Evolutionary conservation across 768 basidiomycete genomes (phyloP).

Genomic region (Pisolithus marmoratus): DNA sequence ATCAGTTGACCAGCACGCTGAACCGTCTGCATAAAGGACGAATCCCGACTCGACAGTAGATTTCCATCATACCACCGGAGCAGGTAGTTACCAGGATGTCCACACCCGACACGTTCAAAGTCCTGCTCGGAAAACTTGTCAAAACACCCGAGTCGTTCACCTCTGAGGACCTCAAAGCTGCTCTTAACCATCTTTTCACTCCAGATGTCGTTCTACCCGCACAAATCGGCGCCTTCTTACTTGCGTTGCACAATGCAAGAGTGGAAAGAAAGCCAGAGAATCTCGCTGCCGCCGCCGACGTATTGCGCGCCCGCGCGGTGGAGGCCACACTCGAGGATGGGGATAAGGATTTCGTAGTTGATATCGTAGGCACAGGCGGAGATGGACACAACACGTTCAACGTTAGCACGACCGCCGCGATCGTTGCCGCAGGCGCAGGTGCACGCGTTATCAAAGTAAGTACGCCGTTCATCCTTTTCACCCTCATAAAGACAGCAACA

Average conservation of each 20-base stretch:
- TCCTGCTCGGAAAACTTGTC: slow-evolving; percentile 70
- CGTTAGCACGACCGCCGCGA: slow-evolving; percentile 89
- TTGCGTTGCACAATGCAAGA: slow-evolving; percentile 75
- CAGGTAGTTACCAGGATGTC: slow-evolving; percentile 12
- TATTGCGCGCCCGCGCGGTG: slow-evolving; percentile 65
- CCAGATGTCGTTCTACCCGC: slow-evolving; percentile 57
- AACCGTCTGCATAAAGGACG: too few relatives aligned
- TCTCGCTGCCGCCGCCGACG: slow-evolving; percentile 72
- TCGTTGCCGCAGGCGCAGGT: slow-evolving; percentile 93
- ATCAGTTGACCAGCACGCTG: too few relatives aligned
- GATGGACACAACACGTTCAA: slow-evolving; percentile 97
- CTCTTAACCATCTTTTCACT: slow-evolving; percentile 71
- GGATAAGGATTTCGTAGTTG: slow-evolving; percentile 65
- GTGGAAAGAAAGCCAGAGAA: slow-evolving; percentile 72
- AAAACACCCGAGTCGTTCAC: slow-evolving; percentile 80
- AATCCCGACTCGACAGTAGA: too few relatives aligned
- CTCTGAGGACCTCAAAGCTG: slow-evolving; percentile 61
- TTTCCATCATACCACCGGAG: not conserved
- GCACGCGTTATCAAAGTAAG: slow-evolving; percentile 88
- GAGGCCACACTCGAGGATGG: slow-evolving; percentile 52
- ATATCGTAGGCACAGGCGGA: slow-evolving; percentile 49
- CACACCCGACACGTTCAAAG: slow-evolving; percentile 60
- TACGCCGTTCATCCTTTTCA: not conserved
- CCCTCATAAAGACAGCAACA: not conserved
- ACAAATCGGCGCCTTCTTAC: slow-evolving; percentile 88